These are phyloP conservation scores for Magnusiomyces clavatus DNA, from an alignment of 1,139 yeast species.

Conservation along the genomic window DNA sequence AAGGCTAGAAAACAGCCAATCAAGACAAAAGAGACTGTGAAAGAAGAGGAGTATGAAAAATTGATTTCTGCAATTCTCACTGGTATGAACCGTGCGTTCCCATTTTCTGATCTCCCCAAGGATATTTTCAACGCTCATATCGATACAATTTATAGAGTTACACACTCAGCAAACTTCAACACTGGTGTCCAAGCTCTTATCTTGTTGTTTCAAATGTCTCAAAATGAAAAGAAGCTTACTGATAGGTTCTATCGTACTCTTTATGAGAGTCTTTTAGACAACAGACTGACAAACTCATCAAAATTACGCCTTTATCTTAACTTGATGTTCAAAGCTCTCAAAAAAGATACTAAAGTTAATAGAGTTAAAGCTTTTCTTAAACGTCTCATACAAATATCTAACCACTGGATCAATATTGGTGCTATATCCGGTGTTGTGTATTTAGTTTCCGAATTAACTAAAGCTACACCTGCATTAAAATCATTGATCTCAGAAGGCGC, in stretches of 20 bases:
- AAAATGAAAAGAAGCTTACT: conserved; percentile 26
- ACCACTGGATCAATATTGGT: conserved; percentile 83
- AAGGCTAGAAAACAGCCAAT: conserved; percentile 45
- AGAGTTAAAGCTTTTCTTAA: conserved; percentile 88
- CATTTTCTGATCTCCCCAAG: conserved; percentile 73
- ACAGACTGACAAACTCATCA: conserved; percentile 73
- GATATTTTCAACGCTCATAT: conserved; percentile 70
- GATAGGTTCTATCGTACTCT: conserved; percentile 84
- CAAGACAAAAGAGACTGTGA: conserved; percentile 60
- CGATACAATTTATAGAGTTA: conserved; percentile 77
- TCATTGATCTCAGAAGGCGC: conserved; percentile 29
- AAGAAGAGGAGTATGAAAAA: conserved; percentile 79
- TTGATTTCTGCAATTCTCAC: conserved; percentile 86
- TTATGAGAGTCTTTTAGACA: conserved; percentile 83
- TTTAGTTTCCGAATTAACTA: conserved; percentile 61
- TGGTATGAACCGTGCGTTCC: conserved; percentile 94
- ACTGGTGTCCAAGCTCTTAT: conserved; percentile 91
- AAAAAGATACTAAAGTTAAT: conserved; percentile 53
- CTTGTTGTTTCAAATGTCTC: conserved; percentile 65
- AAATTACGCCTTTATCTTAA: conserved; percentile 78
- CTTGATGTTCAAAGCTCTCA: conserved; percentile 73
- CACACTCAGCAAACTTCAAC: conserved; percentile 90
- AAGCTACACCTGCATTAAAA: conserved; percentile 44
- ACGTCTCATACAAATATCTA: conserved; percentile 77
- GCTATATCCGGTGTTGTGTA: conserved; percentile 85